Evolutionary conservation across 768 basidiomycete species (phyloP), one percentile per base, ranked within the genome.

Genomic region (Kwoniella bestiolae): DNA sequence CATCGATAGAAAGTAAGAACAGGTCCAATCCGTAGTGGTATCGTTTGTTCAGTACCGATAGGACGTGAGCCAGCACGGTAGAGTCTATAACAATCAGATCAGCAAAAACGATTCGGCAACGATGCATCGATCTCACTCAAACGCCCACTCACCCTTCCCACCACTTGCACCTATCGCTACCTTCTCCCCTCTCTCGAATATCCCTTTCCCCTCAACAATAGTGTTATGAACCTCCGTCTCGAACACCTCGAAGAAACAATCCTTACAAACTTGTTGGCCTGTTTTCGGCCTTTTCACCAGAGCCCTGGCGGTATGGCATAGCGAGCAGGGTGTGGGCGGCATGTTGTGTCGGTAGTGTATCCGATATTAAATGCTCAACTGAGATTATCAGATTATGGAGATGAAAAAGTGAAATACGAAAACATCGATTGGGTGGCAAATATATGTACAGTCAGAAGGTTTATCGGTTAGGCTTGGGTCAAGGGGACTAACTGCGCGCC

Each of bases 191-290:
- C 87, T 84, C 76, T 87, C 88, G 85, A 99, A 99, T 3, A 99
- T 84, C 38, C 79, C 60, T 84, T 83, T 68, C 11, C 91, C 86
- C 74, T 91, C 86, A 5, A 84, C 88, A 77, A 98, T 97, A 0
- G 96, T 97, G 79, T 94, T 90, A 83, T 99, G 96, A 29, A 99
- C 89, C 80, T 99, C 96, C 0, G 93, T 95, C 84, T 99, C 96
- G 74, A 99, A 99, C 44, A 97, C 94, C 71, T 88, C 88, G 84
- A 92, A 99, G 60, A 79, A 79, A 79, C 96, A 99, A 41, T 90
- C 88, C 80, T 89, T 90, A 85, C 96, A 99, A 65, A 98, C 94
- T 79, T 94, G 92, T 77, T 97, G 94, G 0, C 93, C 93, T 0
- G 94, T 99, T 82, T 99, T 99, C 2, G 95, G 96, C 18, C 96